Percentiles rank a stretch among this genome's conserved stretches.
phyloP scores from a whole-genome alignment of 164 flowering plant species.

The Vitis labrusca region DNA sequence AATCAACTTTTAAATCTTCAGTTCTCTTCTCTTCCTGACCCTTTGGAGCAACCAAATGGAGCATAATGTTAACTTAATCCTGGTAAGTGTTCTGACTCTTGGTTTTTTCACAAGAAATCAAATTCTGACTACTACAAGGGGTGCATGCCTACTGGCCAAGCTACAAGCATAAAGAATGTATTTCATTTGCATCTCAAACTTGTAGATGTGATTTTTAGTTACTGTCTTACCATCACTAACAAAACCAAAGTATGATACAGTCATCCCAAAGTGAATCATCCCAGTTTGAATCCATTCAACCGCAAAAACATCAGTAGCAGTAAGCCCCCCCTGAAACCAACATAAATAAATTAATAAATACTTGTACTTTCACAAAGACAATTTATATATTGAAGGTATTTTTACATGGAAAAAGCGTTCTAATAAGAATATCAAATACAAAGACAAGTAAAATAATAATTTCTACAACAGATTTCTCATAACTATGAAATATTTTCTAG shows the following conservation, averaged over 20 bases:
- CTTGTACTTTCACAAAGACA: too few relatives aligned
- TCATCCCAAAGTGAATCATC: conserved; percentile 86
- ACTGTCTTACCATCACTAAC: conserved; percentile 86
- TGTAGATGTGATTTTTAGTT: too few relatives aligned
- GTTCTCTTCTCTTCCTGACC: background rate
- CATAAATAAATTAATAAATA: conserved; percentile 8
- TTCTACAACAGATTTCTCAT: too few relatives aligned
- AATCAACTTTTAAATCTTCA: too few relatives aligned
- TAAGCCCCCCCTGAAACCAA: conserved; percentile 86
- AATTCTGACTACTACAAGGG: too few relatives aligned
- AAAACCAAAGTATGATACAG: conserved; percentile 94
- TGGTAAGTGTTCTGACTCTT: background rate
- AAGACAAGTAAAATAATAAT: too few relatives aligned
- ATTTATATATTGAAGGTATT: too few relatives aligned
- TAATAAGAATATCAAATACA: too few relatives aligned
- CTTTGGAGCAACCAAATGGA: background rate
- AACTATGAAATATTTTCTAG: too few relatives aligned
- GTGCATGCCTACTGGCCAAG: background rate
- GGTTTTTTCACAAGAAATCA: too few relatives aligned
- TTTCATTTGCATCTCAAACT: background rate
- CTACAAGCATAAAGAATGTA: background rate
- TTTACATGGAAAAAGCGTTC: too few relatives aligned
- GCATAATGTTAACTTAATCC: background rate
- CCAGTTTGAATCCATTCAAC: conserved; percentile 94
- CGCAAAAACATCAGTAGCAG: conserved; percentile 97